Base-by-base conservation (phyloP, 1,139 yeast genomes). In the Candida tetrigidarum region DNA sequence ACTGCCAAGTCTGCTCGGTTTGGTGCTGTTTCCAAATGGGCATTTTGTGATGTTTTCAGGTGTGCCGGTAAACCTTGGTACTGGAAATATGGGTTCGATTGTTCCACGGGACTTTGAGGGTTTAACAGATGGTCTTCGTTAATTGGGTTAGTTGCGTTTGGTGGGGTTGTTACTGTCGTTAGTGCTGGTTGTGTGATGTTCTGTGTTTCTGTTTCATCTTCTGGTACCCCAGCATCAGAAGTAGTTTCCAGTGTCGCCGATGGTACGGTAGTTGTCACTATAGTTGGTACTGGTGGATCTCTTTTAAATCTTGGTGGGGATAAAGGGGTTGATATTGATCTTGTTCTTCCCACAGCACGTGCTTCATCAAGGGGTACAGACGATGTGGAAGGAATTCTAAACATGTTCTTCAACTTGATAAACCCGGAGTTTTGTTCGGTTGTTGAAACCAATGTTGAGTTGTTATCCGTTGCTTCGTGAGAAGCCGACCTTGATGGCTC, bases 51-150 rank as follows among this genome's bases (percentile, higher is more conserved):
- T 8, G 48, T 18, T 4, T 52, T 64, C 39, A 71, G 60, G 52
- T 80, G 83, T 4, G 80, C 81, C 3, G 84, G 84, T 8, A 76
- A 58, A 0, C 84, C 84, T 51, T 80, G 84, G 51, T 76, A 78
- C 5, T 75, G 76, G 58, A 80, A 80, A 56, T 76, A 75, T 41
- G 76, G 71, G 52, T 71, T 79, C 4, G 76, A 67, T 3, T 66
- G 59, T n/a, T 71, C 68, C 8, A 71, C 67, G 0, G 69, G 68
- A 43, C 67, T 62, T 7, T 52, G 52, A 4, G 50, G 44, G 6
- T 42, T 22, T 29, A 22, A 6, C 19, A 35, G 12, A 14, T 29
- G 12, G 9, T 29, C 29, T 7, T 22, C 25, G 7, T 37, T 12
- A 4, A 35, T 36, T 20, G 23, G 47, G 7, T 37, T 11, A 3